These are phyloP conservation scores for Exophiala calicioides DNA, from an alignment of 2,329 filamentous ascomycete genomes.

Conservation along the genomic window DNA sequence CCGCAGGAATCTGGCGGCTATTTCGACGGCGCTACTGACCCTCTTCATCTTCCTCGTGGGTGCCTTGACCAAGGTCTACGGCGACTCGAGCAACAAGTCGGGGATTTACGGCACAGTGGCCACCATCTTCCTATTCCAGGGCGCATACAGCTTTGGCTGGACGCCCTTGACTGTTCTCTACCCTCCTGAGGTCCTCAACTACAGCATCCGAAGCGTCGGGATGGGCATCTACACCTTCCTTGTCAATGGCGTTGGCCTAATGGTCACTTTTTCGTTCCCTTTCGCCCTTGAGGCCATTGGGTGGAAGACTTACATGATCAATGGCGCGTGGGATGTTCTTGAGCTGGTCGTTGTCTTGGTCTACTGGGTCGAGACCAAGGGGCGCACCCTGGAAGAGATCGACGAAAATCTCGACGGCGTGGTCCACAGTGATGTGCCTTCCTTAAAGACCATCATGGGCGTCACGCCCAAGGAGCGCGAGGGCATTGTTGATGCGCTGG, in stretches of 20 bases:
- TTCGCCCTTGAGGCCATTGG: constrained; percentile 47
- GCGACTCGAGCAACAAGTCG: constrained; percentile 39
- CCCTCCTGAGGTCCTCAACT: constrained; percentile 53
- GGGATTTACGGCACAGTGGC: constrained; percentile 45
- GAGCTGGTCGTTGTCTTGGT: constrained; percentile 20
- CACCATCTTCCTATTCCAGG: constrained; percentile 39
- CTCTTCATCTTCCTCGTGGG: constrained; percentile 55
- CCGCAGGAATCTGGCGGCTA: constrained; percentile 44
- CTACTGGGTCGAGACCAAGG: constrained; percentile 30
- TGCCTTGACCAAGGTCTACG: constrained; percentile 49
- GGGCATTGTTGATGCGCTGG: constrained; percentile 17
- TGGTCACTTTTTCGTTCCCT: constrained; percentile 46
- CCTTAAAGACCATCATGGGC: constrained; percentile 12
- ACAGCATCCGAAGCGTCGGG: constrained; percentile 52
- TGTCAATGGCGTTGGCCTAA: constrained; percentile 35
- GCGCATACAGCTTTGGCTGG: constrained; percentile 47
- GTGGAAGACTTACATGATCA: constrained; percentile 53
- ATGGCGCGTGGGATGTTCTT: constrained; percentile 47
- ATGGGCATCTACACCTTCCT: constrained; percentile 41
- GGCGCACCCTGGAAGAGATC: constrained; percentile 32
- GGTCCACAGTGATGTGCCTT: constrained; percentile 16
- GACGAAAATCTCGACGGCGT: constrained; percentile 31
- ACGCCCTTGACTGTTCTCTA: constrained; percentile 53
- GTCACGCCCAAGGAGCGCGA: constrained; percentile 28
- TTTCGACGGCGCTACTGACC: constrained; percentile 37